A percentile compares a stretch with the other conserved stretches of the same genome.
phyloP scores from a whole-genome alignment of 164 flowering plant species.

The Nelumbo lutea region DNA sequence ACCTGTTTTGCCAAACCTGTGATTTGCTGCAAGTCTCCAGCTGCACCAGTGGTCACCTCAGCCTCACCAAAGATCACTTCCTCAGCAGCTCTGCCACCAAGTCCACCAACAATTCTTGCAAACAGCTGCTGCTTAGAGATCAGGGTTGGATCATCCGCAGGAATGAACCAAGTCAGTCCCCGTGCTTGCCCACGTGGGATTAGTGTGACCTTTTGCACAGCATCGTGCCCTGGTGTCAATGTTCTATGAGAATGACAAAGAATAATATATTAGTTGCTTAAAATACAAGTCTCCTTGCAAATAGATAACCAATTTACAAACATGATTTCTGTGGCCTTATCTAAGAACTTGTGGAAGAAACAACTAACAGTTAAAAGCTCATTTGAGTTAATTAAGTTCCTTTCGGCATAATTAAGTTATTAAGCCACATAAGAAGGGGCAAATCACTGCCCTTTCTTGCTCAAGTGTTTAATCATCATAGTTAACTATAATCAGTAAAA shows the following conservation, averaged over 20 bases:
- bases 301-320: background rate
- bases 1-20: conserved; percentile 87
- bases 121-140: conserved; percentile 82
- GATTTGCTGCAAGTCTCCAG: conserved; percentile 79
- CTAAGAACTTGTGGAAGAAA: background rate
- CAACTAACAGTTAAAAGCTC: background rate
- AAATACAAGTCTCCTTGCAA: background rate
- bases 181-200: conserved; percentile 87
- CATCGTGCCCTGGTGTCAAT: conserved; percentile 88
- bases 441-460: too few relatives aligned
- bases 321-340: background rate
- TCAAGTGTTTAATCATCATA: too few relatives aligned
- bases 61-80: conserved; percentile 84
- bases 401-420: background rate
- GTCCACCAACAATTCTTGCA: conserved; percentile 88
- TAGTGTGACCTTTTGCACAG: conserved; percentile 84
- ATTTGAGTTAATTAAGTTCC: background rate
- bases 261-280: background rate
- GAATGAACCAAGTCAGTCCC: conserved; percentile 85
- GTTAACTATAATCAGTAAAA: too few relatives aligned
- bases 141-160: conserved; percentile 73
- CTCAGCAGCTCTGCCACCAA: conserved; percentile 92
- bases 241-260: conserved; percentile 42
- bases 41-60: conserved; percentile 89
- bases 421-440: background rate